Evolutionary conservation across 2,329 filamentous ascomycete genomes (phyloP), one percentile per base, ranked within the genome.

Genomic region (Thermoascus crustaceus): DNA sequence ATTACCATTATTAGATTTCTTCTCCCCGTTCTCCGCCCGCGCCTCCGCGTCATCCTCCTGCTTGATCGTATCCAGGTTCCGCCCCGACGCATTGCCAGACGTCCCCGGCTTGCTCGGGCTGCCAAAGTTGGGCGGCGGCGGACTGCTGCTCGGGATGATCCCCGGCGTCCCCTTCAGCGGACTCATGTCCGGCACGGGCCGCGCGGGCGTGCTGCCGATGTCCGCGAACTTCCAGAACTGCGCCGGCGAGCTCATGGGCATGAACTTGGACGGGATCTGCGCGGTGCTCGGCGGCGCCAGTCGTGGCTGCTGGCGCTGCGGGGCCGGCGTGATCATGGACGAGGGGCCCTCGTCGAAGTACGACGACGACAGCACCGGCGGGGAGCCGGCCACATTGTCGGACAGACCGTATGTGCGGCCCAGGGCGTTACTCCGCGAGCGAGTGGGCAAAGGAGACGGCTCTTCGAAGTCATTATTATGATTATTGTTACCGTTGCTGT

Each of bases 161-260:
- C 52, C 58, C 5, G 50, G 40, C 30, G 57, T 60, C n/a, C 60
- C 58, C 46, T 68, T 70, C 27, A 68, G 43, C 4, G 67, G 67
- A 38, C 66, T 69, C 51, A 67, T 63, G 34, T 69, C 66, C 4
- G 61, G 60, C 10, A 59, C 52, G 1, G 57, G 55, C 8, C 57
- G 50, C 4, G 60, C 63, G n/a, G 64, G 64, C 1, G 64, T 68
- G 42, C 62, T 66, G 8, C 62, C 63, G 35, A 68, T 65, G 39
- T 64, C 61, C 13, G 61, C 63, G 26, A 66, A 64, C 36, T 68
- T 69, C 67, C 67, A 71, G 47, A 69, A 71, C 27, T 69, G 64
- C 4, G 67, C 67, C 1, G 67, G 67, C 4, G 64, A 69, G 40
- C 66, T 69, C 55, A 69, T 64, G 4, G 66, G 64, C 66, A 71